A percentile compares a stretch with the other conserved stretches of the same genome.
These are phyloP conservation scores for Aspergillus hancockii DNA, from an alignment of 495 filamentous ascomycete species.

Conservation along the genomic window DNA sequence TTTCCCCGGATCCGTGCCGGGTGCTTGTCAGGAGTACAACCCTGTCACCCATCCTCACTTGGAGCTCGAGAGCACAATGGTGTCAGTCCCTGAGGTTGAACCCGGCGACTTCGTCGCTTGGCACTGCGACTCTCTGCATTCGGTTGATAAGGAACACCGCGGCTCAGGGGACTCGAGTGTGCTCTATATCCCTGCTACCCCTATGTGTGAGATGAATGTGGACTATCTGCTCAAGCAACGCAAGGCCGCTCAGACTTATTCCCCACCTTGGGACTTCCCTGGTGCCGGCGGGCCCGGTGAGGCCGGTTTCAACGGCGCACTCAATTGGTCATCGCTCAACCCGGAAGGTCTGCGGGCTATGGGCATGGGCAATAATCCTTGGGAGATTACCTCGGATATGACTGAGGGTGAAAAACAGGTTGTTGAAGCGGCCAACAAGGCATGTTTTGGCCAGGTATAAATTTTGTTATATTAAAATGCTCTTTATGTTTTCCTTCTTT, in stretches of 20 bases:
- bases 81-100: constrained; percentile 71
- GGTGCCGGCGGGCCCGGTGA: constrained; percentile 56
- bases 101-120: constrained; percentile 89
- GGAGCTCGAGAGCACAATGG: constrained; percentile 69
- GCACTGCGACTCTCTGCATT: constrained; percentile 85
- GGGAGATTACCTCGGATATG: constrained; percentile 49
- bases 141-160: constrained; percentile 76
- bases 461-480: no score
- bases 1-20: constrained; percentile 76
- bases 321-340: constrained; percentile 40
- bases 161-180: constrained; percentile 75
- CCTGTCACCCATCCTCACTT: constrained; percentile 74
- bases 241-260: constrained; percentile 48
- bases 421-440: constrained; percentile 60
- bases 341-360: constrained; percentile 57
- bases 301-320: constrained; percentile 38
- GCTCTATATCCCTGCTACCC: constrained; percentile 84
- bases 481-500: neutral
- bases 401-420: constrained; percentile 57
- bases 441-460: constrained; percentile 35
- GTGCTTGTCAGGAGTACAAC: constrained; percentile 76
- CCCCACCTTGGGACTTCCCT: constrained; percentile 61
- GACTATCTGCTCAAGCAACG: constrained; percentile 69
- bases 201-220: constrained; percentile 73
- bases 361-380: constrained; percentile 53